Percentiles rank a stretch among this genome's conserved stretches.
phyloP scores from a whole-genome alignment of 441 rosid genomes.

The Bocquillonia castaneifolia region DNA sequence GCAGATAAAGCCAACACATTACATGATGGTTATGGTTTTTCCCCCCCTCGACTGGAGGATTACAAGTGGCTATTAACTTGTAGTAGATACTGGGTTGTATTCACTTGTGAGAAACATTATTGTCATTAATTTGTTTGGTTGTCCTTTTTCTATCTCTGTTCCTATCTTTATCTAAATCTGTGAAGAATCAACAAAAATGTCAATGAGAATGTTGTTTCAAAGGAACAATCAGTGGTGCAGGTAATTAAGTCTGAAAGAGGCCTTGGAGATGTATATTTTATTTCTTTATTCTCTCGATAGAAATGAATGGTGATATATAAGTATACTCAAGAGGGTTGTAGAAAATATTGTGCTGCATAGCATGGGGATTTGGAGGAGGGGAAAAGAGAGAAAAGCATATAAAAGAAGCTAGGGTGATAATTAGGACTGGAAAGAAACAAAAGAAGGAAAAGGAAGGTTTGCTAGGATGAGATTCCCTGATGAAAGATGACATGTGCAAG shows the following conservation, averaged over 20 bases:
- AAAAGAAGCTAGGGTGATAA: slow-evolving; percentile 41
- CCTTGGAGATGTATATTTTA: slow-evolving; percentile 8
- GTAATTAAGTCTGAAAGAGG: slow-evolving; percentile 9
- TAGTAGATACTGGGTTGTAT: neutral
- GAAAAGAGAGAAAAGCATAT: slow-evolving; percentile 28
- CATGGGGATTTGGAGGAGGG: slow-evolving; percentile 39
- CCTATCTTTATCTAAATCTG: slow-evolving; percentile 9
- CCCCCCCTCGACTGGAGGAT: neutral
- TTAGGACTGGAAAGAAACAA: slow-evolving; percentile 35
- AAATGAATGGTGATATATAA: slow-evolving; percentile 1
- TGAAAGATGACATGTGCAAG: slow-evolving; percentile 46
- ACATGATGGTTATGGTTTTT: neutral
- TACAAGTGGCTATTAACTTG: neutral
- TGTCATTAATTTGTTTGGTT: neutral
- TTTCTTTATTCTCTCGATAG: neutral
- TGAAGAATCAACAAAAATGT: slow-evolving; percentile 3
- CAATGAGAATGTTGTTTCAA: slow-evolving; percentile 3
- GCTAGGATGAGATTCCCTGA: slow-evolving; percentile 49
- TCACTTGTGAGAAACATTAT: slow-evolving; percentile 8
- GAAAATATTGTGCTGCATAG: slow-evolving; percentile 23
- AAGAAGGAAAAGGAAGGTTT: slow-evolving; percentile 37
- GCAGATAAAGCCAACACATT: slow-evolving; percentile 1
- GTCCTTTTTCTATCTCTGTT: neutral
- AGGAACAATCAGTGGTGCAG: slow-evolving; percentile 16
- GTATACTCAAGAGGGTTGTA: slow-evolving; percentile 17